phyloP scores from a whole-genome alignment of 352 stramenopile genomes.

The Pythium guiyangense region DNA sequence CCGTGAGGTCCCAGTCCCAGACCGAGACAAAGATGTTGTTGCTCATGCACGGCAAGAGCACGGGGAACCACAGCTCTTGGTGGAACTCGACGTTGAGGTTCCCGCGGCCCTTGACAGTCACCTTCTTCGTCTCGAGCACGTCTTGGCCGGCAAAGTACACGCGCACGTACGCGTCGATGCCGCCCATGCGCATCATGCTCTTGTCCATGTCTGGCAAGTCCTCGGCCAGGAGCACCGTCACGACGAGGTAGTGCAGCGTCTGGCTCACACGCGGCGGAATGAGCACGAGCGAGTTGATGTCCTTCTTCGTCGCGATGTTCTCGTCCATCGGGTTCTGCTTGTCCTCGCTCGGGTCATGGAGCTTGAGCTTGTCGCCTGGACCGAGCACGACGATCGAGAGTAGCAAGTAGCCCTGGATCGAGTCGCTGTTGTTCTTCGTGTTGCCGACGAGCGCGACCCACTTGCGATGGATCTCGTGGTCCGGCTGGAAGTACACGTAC shows the following conservation, averaged over 20 bases:
- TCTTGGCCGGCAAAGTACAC: constrained; percentile 74
- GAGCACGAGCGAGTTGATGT: constrained; percentile 79
- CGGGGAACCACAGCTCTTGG: constrained; percentile 86
- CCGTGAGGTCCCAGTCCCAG: constrained; percentile 74
- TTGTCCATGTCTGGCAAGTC: constrained; percentile 86
- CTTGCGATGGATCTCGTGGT: constrained; percentile 87
- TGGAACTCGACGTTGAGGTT: constrained; percentile 49
- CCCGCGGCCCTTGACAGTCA: constrained; percentile 57
- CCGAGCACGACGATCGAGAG: constrained; percentile 85
- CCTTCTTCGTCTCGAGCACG: constrained; percentile 60
- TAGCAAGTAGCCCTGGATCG: constrained; percentile 88
- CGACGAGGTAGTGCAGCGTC: constrained; percentile 68
- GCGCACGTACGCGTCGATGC: constrained; percentile 81
- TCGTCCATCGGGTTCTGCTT: constrained; percentile 28
- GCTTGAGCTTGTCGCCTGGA: constrained; percentile 72
- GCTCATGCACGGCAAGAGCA: constrained; percentile 76
- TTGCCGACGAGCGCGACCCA: constrained; percentile 88
- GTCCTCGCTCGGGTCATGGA: constrained; percentile 47
- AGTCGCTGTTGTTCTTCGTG: constrained; percentile 71
- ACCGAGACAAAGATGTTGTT: constrained; percentile 82
- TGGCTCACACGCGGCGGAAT: constrained; percentile 74
- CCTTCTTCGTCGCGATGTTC: constrained; percentile 37
- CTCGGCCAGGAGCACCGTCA: constrained; percentile 73
- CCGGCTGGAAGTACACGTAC: constrained; percentile 78
- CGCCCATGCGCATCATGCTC: constrained; percentile 47